Base-by-base conservation (phyloP, 352 stramenopile species). In the Phytophthora ramorum region DNA sequence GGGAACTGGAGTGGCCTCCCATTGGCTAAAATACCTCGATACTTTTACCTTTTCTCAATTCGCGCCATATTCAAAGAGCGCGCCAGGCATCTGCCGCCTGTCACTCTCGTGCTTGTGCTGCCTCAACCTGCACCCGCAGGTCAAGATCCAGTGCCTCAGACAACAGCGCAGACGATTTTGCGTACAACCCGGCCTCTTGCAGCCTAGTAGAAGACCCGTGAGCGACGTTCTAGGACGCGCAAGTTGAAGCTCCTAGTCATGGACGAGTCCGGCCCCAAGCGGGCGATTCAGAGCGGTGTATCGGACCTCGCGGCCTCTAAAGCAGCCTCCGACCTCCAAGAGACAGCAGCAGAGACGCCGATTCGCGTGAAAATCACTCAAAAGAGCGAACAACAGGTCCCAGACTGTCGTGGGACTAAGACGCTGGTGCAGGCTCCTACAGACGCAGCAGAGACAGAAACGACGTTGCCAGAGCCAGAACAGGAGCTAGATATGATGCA, bases 41-140 rank as follows among this genome's bases (percentile, higher is more conserved):
- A 24, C 22, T 24, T 24, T 24, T 24, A 12, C 41, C 28, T 40
- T 65, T 69, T 70, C 66, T 56, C 16, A 47, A 57, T 75, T 63
- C 52, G 61, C 62, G 55, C 57, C 62, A 74, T 58, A 59, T 66
- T 67, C 40, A 59, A 71, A 40, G 47, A 58, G 41, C 47, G 20
- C 45, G 37, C 51, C 38, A 48, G 34, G 17, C 50, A 12, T 13
- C n/a, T 7, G n/a, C 4, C 16, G 13, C 16, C 16, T 20, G 12
- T 13, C 46, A 32, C 26, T 38, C 24, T 20, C n/a, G 17, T 28
- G 54, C 45, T 46, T 26, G 19, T 35, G 8, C 28, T 26, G 26
- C 41, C 32, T 48, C 45, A 7, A 44, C 13, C 22, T 43, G 22
- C 22, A 0, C 43, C 2, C 17, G 8, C 46, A 40, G 54, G 28